Base-by-base conservation (phyloP, 208 protist genomes). In the Giardia muris region DNA sequence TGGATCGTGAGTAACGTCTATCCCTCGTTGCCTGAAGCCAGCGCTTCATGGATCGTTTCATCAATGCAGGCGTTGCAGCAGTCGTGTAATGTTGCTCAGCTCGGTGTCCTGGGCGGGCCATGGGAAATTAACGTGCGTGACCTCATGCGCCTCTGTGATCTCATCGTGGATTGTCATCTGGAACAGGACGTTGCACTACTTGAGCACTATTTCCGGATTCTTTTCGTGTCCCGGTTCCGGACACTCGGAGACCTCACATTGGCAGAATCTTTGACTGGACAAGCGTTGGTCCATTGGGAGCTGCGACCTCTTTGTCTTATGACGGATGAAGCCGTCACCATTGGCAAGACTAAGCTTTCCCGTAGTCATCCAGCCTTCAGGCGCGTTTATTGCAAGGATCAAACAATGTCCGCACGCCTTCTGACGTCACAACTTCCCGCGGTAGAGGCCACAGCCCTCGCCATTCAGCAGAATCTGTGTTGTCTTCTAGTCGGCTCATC, bases 121-220 rank as follows among this genome's bases (percentile, higher is more conserved):
- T 99, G 98, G 98, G 97, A 99, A 95, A 99, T 99, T 94, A 99
- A 99, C 96, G 94, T 99, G 86, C 95, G 99, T 47, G 99, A 99
- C 95, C 95, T 99, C 4, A 96, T 99, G 88, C 96, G 98, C 87
- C 99, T 97, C 86, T 89, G 42, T 89, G 86, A 89, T 43, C 19
- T 89, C 39, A 89, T 4, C 30, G 30, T 30, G 30, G 30, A 10
- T 30, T 30, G 19, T 76, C 19, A 30, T 30, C 57, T 76, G 19
- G 57, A 10, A 76, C 57, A 76, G 30, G 57, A 30, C 57, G 30
- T 76, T 30, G 30, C 57, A 10, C 57, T 76, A 30, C 19, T 30
- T 30, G 30, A 76, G 57, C 57, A 76, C 57, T 76, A 76, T 76
- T 10, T 30, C 10, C 57, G 30, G 10, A 76, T 76, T 76, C 57